Evolutionary conservation across 2,329 filamentous ascomycete genomes (phyloP), one percentile per base, ranked within the genome.

Genomic region (Trichoderma koningii): DNA sequence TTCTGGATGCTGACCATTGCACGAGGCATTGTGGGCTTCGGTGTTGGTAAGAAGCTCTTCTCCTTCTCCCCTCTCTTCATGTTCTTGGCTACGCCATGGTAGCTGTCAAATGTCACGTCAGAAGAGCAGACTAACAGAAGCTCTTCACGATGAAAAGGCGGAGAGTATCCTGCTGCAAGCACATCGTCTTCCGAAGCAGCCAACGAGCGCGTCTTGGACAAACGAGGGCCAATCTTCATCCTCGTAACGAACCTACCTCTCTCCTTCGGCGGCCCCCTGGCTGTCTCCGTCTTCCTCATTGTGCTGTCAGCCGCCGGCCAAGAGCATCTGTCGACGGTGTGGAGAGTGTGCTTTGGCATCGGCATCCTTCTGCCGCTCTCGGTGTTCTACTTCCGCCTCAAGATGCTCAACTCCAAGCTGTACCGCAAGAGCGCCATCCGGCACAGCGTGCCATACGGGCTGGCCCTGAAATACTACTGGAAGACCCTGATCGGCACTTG

Each of bases 351-450:
- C 68, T 81, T 82, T 63, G 81, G 78, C 6, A 79, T 83, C 50
- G 81, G 80, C 23, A 78, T 79, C 44, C 68, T 82, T 48, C 75
- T 83, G 17, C 84, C 84, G 0, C 73, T 86, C 9, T 79, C 80
- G 2, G 78, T 86, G 48, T 83, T 86, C 65, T 85, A 85, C 71
- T 84, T 86, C 66, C 82, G 84, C 15, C 72, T 86, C 47, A 82
- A 77, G 67, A 82, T 82, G 77, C 73, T 82, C 55, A 85, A 80
- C 73, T 85, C 75, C 55, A 81, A 75, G 70, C 81, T 82, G 12
- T 83, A 82, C 67, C 79, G 79, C 28, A 80, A 80, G 2, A 81
- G 82, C 4, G 83, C 83, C 0, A 86, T 85, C 72, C 83, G 85
- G 69, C 74, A 71, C 21, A 73, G 73, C 7, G 80, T 86, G 0